Base-by-base conservation (phyloP, 1,284 basidiomycete genomes). In the Trametes sp. region DNA sequence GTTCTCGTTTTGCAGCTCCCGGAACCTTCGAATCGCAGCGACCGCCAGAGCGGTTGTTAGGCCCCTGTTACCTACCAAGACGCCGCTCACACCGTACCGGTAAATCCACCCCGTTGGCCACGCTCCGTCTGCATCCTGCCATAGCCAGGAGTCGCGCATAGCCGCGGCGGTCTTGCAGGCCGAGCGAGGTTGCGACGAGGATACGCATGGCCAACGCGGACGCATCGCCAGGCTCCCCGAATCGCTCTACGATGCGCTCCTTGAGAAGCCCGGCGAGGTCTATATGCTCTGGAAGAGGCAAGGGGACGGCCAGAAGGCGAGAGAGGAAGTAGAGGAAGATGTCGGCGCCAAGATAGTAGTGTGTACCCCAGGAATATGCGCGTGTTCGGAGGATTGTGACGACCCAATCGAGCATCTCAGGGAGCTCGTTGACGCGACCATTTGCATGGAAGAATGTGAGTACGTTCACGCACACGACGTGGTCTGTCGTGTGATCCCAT, bases 311-410 rank as follows among this genome's bases (percentile, higher is more conserved):
- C 21, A 87, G 74, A 7, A 87, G 77, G 13, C 85, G 82, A 49
- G 76, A 74, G 54, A 85, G 71, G 75, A 86, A 86, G 70, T 76
- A 87, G 10, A 87, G 77, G 71, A 86, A 86, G 56, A 77, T 77
- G 68, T 86, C 85, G 0, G 83, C 73, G 0, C 78, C 79, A 41
- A 77, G 76, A 65, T 87, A 87, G 72, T 87, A 87, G 16, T 82
- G 77, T 11, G 85, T 61, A 9, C 63, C 59, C n/a, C 29, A 14
- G 4, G 35, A 51, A 41, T 84, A 84, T 2, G 81, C 83, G 19
- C 81, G 77, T 66, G 84, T 78, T 13, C 73, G 61, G 21, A 86
- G 76, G 29, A 83, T 78, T 44, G 78, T 73, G 50, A 73, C 69
- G 2, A 85, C 76, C 82, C 83, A 86, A 23, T 78, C 69, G 16